Evolutionary conservation across 2,329 filamentous ascomycete species (phyloP).

Genomic region (Cladosporium austrohemisphaericum): DNA sequence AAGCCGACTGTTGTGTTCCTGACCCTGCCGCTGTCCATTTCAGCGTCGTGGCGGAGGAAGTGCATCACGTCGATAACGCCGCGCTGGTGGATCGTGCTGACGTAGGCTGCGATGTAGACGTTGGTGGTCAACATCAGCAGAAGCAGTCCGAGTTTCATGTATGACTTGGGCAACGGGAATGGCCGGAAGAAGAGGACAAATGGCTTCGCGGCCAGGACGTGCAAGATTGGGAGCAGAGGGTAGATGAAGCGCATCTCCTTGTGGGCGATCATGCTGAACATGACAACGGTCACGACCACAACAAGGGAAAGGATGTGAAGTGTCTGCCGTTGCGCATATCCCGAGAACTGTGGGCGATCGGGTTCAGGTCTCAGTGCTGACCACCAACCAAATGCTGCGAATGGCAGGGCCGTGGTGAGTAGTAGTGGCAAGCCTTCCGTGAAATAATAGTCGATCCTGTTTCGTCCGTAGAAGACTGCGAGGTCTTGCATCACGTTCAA

Average conservation of each 20-base stretch:
- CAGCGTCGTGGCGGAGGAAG: conserved; percentile 72
- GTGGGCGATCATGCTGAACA: conserved; percentile 78
- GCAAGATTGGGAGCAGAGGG: conserved; percentile 81
- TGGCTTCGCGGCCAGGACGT: conserved; percentile 70
- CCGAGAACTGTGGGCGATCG: conserved; percentile 24
- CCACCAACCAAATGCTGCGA: conserved; percentile 64
- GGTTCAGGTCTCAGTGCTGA: conserved; percentile 35
- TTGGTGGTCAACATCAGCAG: conserved; percentile 60
- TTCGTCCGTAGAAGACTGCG: conserved; percentile 87
- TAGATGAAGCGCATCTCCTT: conserved; percentile 98
- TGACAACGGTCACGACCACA: conserved; percentile 56
- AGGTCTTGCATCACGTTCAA: conserved; percentile 88
- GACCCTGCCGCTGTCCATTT: conserved; percentile 39
- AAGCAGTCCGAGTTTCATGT: conserved; percentile 50
- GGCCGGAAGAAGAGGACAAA: conserved; percentile 61
- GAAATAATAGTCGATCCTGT: conserved; percentile 89
- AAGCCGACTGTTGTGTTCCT: conserved; percentile 62
- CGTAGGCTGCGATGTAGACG: conserved; percentile 67
- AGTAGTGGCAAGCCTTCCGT: conserved; percentile 85
- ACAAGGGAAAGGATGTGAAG: conserved; percentile 52
- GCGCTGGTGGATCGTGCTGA: conserved; percentile 72
- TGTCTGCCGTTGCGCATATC: conserved; percentile 18
- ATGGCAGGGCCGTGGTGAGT: conserved; percentile 77
- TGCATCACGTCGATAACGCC: conserved; percentile 71
- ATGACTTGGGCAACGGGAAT: conserved; percentile 26